Conservation (phyloP, 139 green algal genomes). For the Parachlorella kessleri region DNA sequence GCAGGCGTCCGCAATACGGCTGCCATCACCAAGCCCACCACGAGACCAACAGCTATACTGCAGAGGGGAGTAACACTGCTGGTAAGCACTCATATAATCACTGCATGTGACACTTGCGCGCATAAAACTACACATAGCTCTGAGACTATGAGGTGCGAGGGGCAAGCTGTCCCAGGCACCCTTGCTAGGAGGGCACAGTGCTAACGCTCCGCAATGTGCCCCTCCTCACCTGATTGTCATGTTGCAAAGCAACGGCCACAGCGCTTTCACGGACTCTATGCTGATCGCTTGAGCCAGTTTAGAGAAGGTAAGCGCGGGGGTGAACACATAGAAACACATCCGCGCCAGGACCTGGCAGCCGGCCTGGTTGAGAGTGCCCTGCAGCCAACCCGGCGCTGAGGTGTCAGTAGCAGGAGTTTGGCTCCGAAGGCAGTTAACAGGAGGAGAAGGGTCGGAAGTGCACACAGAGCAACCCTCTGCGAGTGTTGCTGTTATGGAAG, state of each 20-base stretch:
- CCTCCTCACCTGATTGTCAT: constrained; percentile 30
- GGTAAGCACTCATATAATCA: no score
- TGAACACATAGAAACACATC: constrained; percentile 29
- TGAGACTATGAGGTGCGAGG: no score
- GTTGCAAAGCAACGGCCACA: constrained; percentile 41
- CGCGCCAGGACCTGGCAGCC: constrained; percentile 16
- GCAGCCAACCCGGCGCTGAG: not conserved
- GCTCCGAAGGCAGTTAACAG: not conserved
- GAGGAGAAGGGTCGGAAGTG: not conserved
- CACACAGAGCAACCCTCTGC: not conserved
- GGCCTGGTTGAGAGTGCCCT: constrained; percentile 11
- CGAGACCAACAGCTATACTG: constrained; percentile 11
- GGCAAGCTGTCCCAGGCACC: no score
- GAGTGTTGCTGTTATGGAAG: not conserved
- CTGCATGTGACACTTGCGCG: no score
- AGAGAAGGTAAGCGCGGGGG: constrained; percentile 24
- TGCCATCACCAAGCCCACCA: constrained; percentile 8
- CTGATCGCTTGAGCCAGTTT: constrained; percentile 26
- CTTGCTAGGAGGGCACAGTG: no score
- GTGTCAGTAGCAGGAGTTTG: not conserved
- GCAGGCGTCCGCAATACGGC: constrained; percentile 3
- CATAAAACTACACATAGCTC: no score
- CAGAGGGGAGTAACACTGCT: not conserved
- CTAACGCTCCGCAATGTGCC: no score
- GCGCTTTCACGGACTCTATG: constrained; percentile 16